Base-by-base conservation (phyloP, 1,284 basidiomycete species). In the Bondarzewia mesenterica region DNA sequence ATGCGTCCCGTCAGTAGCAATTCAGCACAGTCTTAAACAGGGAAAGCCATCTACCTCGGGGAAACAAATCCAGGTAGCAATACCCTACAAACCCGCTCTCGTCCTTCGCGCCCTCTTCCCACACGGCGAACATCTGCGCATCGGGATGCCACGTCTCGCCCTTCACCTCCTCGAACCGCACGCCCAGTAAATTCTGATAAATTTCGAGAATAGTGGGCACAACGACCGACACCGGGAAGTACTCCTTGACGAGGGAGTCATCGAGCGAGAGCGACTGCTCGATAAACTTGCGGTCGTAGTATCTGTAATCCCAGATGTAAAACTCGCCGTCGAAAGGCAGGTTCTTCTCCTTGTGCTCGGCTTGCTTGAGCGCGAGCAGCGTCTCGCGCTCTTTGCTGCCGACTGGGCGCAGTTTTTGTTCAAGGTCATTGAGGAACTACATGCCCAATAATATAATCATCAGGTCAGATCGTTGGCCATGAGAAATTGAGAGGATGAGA, bases 21-120 rank as follows among this genome's bases (percentile, higher is more conserved):
- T n/a, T n/a, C n/a, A n/a, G 29, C 29, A 32, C 29, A 3, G 29
- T n/a, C n/a, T 23, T 20, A 10, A 12, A 20, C 7, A 20, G 18
- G 22, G n/a, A 25, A 21, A 29, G 20, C 18, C 10, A 66, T 71
- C 7, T 61, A 86, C 85, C 75, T 29, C 90, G 81, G 47, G 90
- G 90, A 73, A 87, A 93, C 35, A 93, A 75, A 59, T 93, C 91
- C 22, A 93, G 80, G 60, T 90, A 89, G 60, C 87, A 85, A 63
- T 88, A 82, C 15, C 90, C 86, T 29, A 90, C 62, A 57, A 91
- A 90, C 29, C 73, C 82, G 2, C 76, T 73, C 54, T 74, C 78
- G 57, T 83, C 80, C 51, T 76, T 82, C 7, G 82, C 80, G 52
- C 77, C 79, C 48, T 80, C 80, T 55, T 87, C 83, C 89, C 88